Conservation (phyloP, 768 basidiomycete species). For the Kwoniella sp. region DNA sequence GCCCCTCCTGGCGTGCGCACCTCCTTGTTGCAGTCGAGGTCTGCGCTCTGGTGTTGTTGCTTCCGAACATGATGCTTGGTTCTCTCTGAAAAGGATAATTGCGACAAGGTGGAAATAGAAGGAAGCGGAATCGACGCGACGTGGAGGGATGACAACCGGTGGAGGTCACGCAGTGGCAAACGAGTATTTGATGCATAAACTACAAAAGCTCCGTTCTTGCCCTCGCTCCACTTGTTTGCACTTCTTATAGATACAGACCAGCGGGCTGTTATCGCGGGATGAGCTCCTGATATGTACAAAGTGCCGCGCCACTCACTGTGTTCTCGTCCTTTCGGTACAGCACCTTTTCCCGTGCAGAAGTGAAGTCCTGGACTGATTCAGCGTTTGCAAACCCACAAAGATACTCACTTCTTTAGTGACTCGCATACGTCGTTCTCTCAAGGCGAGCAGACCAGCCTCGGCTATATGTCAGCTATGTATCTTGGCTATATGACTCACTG, state of each 20-base stretch:
- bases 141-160: background rate
- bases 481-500: slow-evolving; percentile 32
- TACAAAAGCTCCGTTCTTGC: no score
- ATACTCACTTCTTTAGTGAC: slow-evolving; percentile 55
- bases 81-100: no score
- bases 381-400: slow-evolving; percentile 69
- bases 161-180: background rate
- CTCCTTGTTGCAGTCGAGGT: slow-evolving; percentile 40
- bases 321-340: slow-evolving; percentile 97
- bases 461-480: slow-evolving; percentile 54
- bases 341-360: slow-evolving; percentile 88
- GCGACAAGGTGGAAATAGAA: background rate
- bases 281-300: no score
- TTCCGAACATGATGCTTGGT: slow-evolving; percentile 30
- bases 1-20: slow-evolving; percentile 5
- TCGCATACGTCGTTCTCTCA: slow-evolving; percentile 76
- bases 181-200: background rate
- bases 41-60: slow-evolving; percentile 34
- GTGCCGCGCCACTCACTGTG: slow-evolving; percentile 55
- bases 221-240: background rate
- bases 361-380: slow-evolving; percentile 71
- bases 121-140: background rate
- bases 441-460: slow-evolving; percentile 91
- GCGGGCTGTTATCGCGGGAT: no score
- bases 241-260: slow-evolving; percentile 18